These are phyloP conservation scores for Saraca asoca DNA, from an alignment of 331 rosid species.

Conservation along the genomic window DNA sequence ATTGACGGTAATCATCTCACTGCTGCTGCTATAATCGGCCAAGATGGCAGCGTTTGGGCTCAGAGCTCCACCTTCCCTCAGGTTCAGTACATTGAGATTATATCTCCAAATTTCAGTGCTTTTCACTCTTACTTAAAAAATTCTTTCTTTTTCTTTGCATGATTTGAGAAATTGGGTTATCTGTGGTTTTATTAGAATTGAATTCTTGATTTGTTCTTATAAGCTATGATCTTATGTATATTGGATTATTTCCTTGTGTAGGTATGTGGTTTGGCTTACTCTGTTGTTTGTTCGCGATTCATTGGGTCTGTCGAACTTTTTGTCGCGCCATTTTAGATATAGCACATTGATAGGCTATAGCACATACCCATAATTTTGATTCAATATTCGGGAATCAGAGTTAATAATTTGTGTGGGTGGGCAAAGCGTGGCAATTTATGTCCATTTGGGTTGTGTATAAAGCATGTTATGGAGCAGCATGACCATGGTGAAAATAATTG, in stretches of 20 bases:
- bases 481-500: slow-evolving; percentile 1
- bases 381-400: neutral
- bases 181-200: neutral
- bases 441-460: neutral
- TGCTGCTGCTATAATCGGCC: slow-evolving; percentile 87
- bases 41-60: slow-evolving; percentile 94
- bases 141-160: too few species aligned
- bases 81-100: slow-evolving; percentile 40
- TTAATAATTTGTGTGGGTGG: neutral
- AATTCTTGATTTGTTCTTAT: neutral
- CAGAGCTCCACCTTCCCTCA: slow-evolving; percentile 85
- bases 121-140: neutral
- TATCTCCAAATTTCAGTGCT: neutral
- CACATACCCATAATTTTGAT: neutral
- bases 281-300: too few species aligned
- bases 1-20: slow-evolving; percentile 78
- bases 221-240: neutral
- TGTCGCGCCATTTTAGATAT: too few species aligned
- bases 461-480: too few species aligned
- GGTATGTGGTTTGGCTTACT: neutral
- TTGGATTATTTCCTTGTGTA: neutral
- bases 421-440: slow-evolving; percentile 9
- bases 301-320: too few species aligned
- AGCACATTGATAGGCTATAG: too few species aligned
- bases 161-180: neutral